Conservation (phyloP, 306 rosid species). For the Quercus variabilis region DNA sequence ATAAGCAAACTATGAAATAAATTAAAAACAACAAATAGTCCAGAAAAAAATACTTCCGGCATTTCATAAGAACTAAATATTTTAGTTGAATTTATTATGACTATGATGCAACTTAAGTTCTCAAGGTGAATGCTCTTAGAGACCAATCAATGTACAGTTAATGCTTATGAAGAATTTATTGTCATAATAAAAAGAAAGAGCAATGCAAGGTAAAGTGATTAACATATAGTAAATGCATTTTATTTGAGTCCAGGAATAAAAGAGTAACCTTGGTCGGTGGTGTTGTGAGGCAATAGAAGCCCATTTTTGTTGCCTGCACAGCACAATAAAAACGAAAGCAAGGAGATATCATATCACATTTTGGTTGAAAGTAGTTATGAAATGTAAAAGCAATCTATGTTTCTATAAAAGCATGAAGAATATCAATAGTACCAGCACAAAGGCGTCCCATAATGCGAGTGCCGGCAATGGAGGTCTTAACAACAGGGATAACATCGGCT, state of each 20-base stretch:
- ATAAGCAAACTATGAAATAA: neutral
- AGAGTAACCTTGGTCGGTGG: too few relatives aligned
- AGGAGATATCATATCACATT: neutral
- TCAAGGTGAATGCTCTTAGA: too few relatives aligned
- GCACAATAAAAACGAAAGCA: neutral
- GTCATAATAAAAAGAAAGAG: too few relatives aligned
- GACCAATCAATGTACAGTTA: too few relatives aligned
- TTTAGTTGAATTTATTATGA: neutral
- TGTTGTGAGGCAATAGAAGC: too few relatives aligned
- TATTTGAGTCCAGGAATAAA: too few relatives aligned
- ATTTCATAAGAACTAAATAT: neutral
- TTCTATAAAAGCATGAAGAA: neutral
- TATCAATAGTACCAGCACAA: constrained; percentile 62
- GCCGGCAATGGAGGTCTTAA: constrained; percentile 81
- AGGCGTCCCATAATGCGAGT: constrained; percentile 92
- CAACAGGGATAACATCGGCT: constrained; percentile 74
- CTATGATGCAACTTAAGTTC: too few relatives aligned
- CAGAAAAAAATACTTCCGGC: neutral
- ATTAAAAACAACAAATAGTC: neutral
- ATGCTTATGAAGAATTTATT: too few relatives aligned
- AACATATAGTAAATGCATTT: too few relatives aligned
- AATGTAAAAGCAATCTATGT: neutral
- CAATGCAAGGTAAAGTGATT: too few relatives aligned
- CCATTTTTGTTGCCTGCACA: constrained; percentile 89
- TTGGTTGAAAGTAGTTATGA: neutral